Percentiles rank a stretch among this genome's conserved stretches.
phyloP scores from a whole-genome alignment of 805 yeast genomes.

The Saturnispora halmiae region DNA sequence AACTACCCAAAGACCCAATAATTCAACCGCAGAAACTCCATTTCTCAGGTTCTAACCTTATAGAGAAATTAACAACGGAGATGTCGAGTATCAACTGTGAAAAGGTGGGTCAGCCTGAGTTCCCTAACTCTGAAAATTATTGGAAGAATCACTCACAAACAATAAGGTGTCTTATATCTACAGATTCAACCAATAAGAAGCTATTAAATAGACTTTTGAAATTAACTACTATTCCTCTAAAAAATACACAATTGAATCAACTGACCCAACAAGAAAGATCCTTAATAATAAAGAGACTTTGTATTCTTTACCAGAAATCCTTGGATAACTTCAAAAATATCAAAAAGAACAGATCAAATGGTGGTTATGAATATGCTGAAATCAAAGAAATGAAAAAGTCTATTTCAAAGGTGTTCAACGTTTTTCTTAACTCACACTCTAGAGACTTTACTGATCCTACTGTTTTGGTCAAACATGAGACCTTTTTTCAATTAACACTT shows the following conservation, averaged over 20 bases:
- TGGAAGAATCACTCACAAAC: neutral
- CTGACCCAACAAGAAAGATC: slow-evolving; percentile 10
- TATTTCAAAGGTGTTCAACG: neutral
- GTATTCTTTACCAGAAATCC: neutral
- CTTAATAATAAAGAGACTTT: slow-evolving; percentile 9
- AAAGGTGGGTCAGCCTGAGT: too few relatives aligned
- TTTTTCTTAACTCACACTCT: neutral
- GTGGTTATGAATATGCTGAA: neutral
- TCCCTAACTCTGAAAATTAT: neutral
- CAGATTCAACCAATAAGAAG: neutral
- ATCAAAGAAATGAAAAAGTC: neutral
- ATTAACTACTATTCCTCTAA: neutral
- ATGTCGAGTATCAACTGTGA: neutral
- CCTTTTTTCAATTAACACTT: slow-evolving; percentile 9
- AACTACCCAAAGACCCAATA: too few relatives aligned
- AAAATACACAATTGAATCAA: neutral
- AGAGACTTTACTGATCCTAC: neutral
- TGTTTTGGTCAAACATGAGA: neutral
- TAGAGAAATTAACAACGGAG: neutral
- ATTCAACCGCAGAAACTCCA: neutral
- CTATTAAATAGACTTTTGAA: slow-evolving; percentile 2
- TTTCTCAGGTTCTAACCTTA: neutral
- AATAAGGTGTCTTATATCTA: neutral
- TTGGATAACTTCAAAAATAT: slow-evolving; percentile 1
- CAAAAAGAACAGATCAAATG: slow-evolving; percentile 1